These are phyloP conservation scores for Hypericum perforatum DNA, from an alignment of 345 rosid species.

Conservation along the genomic window DNA sequence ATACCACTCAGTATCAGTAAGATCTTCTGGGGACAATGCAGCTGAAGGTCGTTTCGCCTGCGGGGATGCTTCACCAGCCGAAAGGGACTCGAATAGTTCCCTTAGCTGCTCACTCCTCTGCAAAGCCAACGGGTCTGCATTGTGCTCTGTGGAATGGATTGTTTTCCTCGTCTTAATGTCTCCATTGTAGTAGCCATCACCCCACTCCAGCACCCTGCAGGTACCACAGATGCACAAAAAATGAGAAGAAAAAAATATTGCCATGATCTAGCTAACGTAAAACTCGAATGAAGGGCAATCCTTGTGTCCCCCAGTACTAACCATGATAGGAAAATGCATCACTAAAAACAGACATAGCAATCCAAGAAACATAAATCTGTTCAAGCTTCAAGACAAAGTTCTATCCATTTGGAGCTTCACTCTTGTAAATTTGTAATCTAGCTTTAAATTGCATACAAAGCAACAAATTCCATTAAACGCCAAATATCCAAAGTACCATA, in stretches of 20 bases:
- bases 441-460: too few species aligned
- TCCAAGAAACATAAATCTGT: too few species aligned
- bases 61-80: conserved; percentile 41
- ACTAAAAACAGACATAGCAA: too few species aligned
- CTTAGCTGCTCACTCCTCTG: conserved; percentile 85
- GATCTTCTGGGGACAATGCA: conserved; percentile 90
- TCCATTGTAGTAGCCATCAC: conserved; percentile 91
- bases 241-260: conserved; percentile 1
- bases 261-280: background rate
- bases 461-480: too few species aligned
- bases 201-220: conserved; percentile 76
- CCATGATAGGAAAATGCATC: too few species aligned
- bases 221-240: conserved; percentile 4
- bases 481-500: too few species aligned
- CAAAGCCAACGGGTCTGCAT: conserved; percentile 55
- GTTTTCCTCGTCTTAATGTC: conserved; percentile 93
- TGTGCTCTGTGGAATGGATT: conserved; percentile 60
- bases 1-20: conserved; percentile 91
- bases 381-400: too few species aligned
- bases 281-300: background rate
- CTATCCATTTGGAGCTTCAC: too few species aligned
- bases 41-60: conserved; percentile 63
- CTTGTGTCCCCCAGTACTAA: too few species aligned
- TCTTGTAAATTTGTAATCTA: too few species aligned
- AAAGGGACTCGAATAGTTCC: conserved; percentile 72